Base-by-base conservation (phyloP, 208 protist species). In the Jaenimonas drosophilae region DNA sequence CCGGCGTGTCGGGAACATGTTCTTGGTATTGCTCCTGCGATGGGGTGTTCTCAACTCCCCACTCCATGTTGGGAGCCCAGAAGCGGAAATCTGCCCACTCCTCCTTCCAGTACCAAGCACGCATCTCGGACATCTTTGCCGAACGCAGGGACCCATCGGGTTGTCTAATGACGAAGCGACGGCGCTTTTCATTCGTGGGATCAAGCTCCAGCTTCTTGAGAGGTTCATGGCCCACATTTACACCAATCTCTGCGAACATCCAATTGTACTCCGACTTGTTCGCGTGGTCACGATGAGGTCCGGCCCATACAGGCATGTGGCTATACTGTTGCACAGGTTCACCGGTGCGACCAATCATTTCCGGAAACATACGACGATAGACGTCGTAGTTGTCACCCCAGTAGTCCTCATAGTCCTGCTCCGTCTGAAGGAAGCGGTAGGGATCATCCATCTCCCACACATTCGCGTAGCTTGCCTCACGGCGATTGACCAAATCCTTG, bases 361-460 rank as follows among this genome's bases (percentile, higher is more conserved):
- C 90, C 25, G 90, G 90, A 53, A 94, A 96, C 82, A 94, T 90
- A 46, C 87, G 73, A 28, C 84, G 83, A 61, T 94, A 96, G 25
- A 94, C 74, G 41, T 96, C 90, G 65, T 96, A 96, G 70, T 96
- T 96, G 57, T 96, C 90, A 20, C 90, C 90, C 84, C 86, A 96
- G 66, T 94, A 96, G 52, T 94, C 86, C 58, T 94, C 87, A 58
- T 90, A 88, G 64, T 96, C 90, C 45, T 96, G 67, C 51, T 96
- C 86, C 6, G 90, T 96, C 52, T 96, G 83, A 38, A 96, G 59
- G 45, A 96, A 96, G 29, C 90, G 90, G 70, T 96, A 96, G 17
- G 90, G 90, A 65, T 96, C 90, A 58, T 96, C 90, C 84, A 96
- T 94, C 59, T 96, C 86, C 84, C 87, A 94, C 28, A 96, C 87